These are phyloP conservation scores for Orbilia brochopaga DNA, from an alignment of 2,329 filamentous ascomycete genomes.

Conservation along the genomic window DNA sequence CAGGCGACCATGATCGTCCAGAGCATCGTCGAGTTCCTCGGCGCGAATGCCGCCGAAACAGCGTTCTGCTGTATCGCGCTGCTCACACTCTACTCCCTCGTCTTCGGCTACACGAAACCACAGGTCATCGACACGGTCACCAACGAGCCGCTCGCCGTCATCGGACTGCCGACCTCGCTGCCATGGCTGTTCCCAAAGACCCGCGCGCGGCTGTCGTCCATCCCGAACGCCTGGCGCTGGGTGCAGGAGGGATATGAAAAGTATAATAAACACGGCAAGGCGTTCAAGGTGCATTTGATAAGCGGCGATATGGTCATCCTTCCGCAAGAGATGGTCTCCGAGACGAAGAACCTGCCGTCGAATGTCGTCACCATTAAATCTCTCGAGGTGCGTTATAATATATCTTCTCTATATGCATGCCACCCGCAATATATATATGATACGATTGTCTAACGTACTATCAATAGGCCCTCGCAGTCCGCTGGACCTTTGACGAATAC, in stretches of 20 bases:
- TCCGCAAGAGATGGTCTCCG: constrained; percentile 16
- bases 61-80: constrained; percentile 23
- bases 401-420: background rate
- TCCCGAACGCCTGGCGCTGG: constrained; percentile 21
- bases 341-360: constrained; percentile 37
- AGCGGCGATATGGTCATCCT: constrained; percentile 43
- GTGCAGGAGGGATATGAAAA: constrained; percentile 40
- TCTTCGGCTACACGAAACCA: constrained; percentile 29
- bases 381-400: constrained; percentile 19
- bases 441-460: constrained; percentile 9
- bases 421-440: background rate
- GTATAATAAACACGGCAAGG: constrained; percentile 44
- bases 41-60: constrained; percentile 7
- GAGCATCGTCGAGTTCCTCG: constrained; percentile 25
- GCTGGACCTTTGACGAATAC: constrained; percentile 43
- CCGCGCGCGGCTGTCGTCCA: constrained; percentile 20
- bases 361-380: constrained; percentile 31
- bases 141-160: constrained; percentile 53
- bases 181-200: constrained; percentile 46
- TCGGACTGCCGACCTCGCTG: constrained; percentile 48
- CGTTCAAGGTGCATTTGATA: constrained; percentile 41
- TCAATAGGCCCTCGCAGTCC: constrained; percentile 31
- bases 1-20: constrained; percentile 36
- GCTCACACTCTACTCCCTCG: constrained; percentile 21
- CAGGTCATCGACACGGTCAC: constrained; percentile 22